These are phyloP conservation scores for Bolboschoenoplectus hybrid DNA, from an alignment of 202 grass and related monocot species.

Conservation along the genomic window DNA sequence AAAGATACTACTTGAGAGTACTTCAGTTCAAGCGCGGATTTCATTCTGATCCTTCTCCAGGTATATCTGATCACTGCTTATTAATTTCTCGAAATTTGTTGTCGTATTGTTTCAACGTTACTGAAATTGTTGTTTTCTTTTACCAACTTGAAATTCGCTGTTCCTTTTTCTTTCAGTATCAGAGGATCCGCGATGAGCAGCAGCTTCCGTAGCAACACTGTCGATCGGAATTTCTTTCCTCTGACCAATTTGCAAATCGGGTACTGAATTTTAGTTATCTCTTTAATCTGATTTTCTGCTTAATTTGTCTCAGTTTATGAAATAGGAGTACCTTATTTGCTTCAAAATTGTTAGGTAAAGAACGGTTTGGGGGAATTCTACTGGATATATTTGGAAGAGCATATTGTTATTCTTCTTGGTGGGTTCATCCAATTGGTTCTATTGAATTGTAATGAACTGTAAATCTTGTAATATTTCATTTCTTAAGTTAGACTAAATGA, in stretches of 20 bases:
- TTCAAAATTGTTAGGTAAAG: neutral
- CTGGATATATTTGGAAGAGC: neutral
- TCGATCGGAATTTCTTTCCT: slow-evolving; percentile 65
- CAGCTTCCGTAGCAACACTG: slow-evolving; percentile 18
- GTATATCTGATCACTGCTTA: slow-evolving; percentile 27
- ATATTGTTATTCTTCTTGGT: neutral
- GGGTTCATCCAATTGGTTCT: neutral
- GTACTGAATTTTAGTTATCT: slow-evolving; percentile 37
- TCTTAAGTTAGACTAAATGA: neutral
- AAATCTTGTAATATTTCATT: neutral
- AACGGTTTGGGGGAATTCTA: neutral
- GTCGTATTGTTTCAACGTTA: slow-evolving; percentile 17
- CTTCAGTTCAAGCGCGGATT: neutral
- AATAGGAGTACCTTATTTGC: neutral
- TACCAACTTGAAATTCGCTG: neutral
- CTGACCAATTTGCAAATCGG: slow-evolving; percentile 84
- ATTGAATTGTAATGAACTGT: neutral
- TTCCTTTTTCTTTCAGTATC: neutral
- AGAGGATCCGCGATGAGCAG: slow-evolving; percentile 43
- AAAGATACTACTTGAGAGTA: neutral
- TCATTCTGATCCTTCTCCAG: slow-evolving; percentile 44
- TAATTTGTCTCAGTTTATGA: neutral
- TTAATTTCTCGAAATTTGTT: slow-evolving; percentile 33
- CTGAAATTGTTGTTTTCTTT: slow-evolving; percentile 30
- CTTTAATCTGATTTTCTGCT: neutral